Conservation (phyloP, 495 filamentous ascomycete species). For the Xylaria scruposa region DNA sequence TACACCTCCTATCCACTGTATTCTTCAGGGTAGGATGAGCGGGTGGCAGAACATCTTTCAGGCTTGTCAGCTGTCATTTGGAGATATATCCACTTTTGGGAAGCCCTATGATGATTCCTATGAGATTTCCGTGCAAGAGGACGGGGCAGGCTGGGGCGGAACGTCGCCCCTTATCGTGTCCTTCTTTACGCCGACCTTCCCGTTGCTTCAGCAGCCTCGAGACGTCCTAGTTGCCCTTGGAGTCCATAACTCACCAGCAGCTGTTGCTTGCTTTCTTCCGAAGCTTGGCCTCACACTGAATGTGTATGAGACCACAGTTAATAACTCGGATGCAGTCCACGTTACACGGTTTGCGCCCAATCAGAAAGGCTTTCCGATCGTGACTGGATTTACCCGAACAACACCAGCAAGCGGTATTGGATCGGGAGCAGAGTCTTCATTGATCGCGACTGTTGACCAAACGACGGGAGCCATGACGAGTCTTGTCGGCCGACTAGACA, state of each 20-base stretch:
- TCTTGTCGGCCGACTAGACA: constrained; percentile 9
- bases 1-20: constrained; percentile 31
- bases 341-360: constrained; percentile 41
- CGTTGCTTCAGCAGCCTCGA: no score
- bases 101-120: constrained; percentile 32
- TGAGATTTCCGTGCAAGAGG: constrained; percentile 32
- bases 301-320: constrained; percentile 34
- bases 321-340: constrained; percentile 39
- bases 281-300: background rate
- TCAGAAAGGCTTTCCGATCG: constrained; percentile 13
- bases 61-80: constrained; percentile 39
- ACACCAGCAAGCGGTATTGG: background rate
- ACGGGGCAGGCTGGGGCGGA: constrained; percentile 36
- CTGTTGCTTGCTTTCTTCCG: background rate
- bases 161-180: constrained; percentile 31
- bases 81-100: constrained; percentile 34
- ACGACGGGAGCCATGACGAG: background rate
- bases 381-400: background rate
- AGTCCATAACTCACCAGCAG: background rate
- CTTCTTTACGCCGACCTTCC: constrained; percentile 34
- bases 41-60: constrained; percentile 37
- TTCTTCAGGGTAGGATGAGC: constrained; percentile 15
- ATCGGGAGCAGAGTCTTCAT: background rate
- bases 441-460: background rate
- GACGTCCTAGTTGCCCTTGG: background rate